Evolutionary conservation across 1,284 basidiomycete species (phyloP), one percentile per base, ranked within the genome.

Genomic region (Caloboletus inedulis): DNA sequence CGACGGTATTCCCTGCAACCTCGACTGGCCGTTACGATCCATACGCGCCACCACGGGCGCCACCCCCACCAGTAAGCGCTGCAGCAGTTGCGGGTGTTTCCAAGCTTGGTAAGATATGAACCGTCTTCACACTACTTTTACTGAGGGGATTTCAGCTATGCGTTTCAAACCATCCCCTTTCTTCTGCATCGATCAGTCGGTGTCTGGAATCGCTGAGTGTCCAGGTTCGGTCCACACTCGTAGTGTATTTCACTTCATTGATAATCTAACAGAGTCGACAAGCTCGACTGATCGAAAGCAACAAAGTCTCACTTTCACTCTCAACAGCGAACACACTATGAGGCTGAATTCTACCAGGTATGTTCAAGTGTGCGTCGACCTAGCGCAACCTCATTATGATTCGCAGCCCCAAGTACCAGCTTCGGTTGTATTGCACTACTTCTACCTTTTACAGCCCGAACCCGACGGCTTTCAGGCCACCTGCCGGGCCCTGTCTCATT

Each of bases 341-440:
- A 90, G 88, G 68, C 64, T 94, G 49, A 75, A 72, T 53, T 72
- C 76, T 31, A 59, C 77, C 18, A 76, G 72, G 86, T 86, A 62
- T 41, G 57, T 43, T 35, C 49, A 47, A 18, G 43, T 46, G 40
- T 54, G 29, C 55, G 16, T 44, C 13, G 9, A 41, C 46, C 16
- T 54, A 23, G 33, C 51, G 21, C 30, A 49, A 29, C 42, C 57
- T 59, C 51, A 60, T 48, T 47, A 58, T 41, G 45, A 25, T 41
- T 6, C 23, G 5, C 53, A 91, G 89, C 33, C 69, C 81, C 16
- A 85, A 80, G 60, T 87, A 86, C 66, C 90, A 93, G 69, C 76
- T 98, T 27, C 87, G 94, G 21, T 72, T 98, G 9, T 97, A 94
- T 72, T 96, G 93, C 74, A 94, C 95, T 0, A 94, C 92, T 1